Percentiles rank a stretch among this genome's conserved stretches.
Evolutionary conservation across 805 yeast species (phyloP).

Genomic region (Candida stauntonica): DNA sequence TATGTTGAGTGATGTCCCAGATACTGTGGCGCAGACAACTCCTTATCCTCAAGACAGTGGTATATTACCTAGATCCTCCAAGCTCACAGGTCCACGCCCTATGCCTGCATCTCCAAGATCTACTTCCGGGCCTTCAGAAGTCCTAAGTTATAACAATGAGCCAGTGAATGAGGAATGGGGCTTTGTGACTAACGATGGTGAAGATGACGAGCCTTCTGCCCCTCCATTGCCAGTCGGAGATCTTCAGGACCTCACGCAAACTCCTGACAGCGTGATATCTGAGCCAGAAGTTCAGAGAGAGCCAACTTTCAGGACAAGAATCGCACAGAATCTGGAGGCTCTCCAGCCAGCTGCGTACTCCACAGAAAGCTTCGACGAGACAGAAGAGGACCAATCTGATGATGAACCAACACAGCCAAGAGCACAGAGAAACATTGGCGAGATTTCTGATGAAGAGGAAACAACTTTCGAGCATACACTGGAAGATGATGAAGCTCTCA

Average conservation of each 20-base stretch:
- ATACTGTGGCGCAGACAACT: slow-evolving; percentile 4
- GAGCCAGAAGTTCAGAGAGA: slow-evolving; percentile 20
- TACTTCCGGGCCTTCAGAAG: slow-evolving; percentile 6
- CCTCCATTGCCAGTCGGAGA: slow-evolving; percentile 9
- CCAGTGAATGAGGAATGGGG: slow-evolving; percentile 4
- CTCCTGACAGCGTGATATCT: not conserved
- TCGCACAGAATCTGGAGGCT: slow-evolving; percentile 22
- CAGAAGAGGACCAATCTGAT: slow-evolving; percentile 13
- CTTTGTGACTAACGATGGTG: slow-evolving; percentile 2
- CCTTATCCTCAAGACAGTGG: slow-evolving; percentile 20
- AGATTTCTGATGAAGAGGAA: slow-evolving; percentile 6
- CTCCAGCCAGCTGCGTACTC: slow-evolving; percentile 21
- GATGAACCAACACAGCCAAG: not conserved
- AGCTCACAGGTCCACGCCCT: slow-evolving; percentile 27
- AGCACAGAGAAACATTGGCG: slow-evolving; percentile 7
- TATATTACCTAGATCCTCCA: slow-evolving; percentile 9
- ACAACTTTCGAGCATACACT: slow-evolving; percentile 4
- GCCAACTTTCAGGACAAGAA: slow-evolving; percentile 25
- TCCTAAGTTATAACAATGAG: not conserved
- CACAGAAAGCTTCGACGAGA: slow-evolving; percentile 11
- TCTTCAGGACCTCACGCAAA: too few relatives aligned
- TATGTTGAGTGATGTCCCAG: slow-evolving; percentile 6
- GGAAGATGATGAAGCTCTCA: slow-evolving; percentile 15
- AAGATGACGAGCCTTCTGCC: slow-evolving; percentile 10
- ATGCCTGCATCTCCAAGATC: slow-evolving; percentile 21